Evolutionary conservation across 139 green algal species (phyloP).

Genomic region (Auxenochlorella protothecoides): DNA sequence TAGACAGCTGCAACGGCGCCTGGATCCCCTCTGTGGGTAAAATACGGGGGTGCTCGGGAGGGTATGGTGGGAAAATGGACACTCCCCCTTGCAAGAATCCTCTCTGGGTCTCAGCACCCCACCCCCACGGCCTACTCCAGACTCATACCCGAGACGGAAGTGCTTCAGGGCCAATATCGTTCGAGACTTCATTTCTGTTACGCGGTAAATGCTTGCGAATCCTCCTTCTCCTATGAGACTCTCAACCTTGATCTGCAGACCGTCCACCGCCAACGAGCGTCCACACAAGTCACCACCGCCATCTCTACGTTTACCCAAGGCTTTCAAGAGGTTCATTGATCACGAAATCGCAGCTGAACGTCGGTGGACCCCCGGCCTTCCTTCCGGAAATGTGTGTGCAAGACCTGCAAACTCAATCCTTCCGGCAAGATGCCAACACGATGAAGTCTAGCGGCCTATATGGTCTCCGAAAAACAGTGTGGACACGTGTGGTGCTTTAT

Average conservation of each 20-base stretch:
- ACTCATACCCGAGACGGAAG: conserved; percentile 33
- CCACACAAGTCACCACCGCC: neutral
- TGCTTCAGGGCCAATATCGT: conserved; percentile 66
- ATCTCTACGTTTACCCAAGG: neutral
- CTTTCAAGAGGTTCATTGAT: neutral
- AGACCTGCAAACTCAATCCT: too few relatives aligned
- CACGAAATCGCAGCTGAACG: too few relatives aligned
- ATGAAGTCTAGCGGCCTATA: too few relatives aligned
- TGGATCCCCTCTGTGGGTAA: conserved; percentile 18
- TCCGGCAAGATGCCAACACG: too few relatives aligned
- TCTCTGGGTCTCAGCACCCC: neutral
- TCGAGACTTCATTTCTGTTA: conserved; percentile 20
- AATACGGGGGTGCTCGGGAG: conserved; percentile 3
- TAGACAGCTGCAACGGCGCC: conserved; percentile 2
- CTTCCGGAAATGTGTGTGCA: too few relatives aligned
- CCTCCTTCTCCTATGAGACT: conserved; percentile 41
- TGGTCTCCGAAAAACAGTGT: too few relatives aligned
- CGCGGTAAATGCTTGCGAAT: conserved; percentile 63
- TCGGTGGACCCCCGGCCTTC: too few relatives aligned
- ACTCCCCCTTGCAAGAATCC: neutral
- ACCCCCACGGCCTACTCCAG: neutral
- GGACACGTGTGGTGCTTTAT: too few relatives aligned
- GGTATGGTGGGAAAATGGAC: neutral
- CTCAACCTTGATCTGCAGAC: conserved; percentile 35
- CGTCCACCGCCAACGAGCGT: conserved; percentile 7